Evolutionary conservation across 495 filamentous ascomycete genomes (phyloP), one percentile per base, ranked within the genome.

Genomic region (Podospora didyma): DNA sequence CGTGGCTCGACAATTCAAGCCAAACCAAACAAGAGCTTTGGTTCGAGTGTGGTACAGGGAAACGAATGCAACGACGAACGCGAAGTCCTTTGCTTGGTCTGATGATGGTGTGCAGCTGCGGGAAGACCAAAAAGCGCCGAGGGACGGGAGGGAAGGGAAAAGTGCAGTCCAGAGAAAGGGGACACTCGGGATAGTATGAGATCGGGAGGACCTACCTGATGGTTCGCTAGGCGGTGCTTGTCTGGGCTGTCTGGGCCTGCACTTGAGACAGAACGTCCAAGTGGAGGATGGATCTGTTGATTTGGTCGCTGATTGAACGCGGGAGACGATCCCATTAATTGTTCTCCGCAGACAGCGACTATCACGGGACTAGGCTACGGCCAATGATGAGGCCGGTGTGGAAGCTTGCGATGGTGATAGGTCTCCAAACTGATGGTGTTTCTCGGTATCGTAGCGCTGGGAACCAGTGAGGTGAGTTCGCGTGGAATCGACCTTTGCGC

Each of bases 361-460:
- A 75, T 79, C 77, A 79, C 75, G 75, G 77, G 77, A 79, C 70
- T 56, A 61, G 53, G 56, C 54, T 51, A 67, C 54, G 67, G 64
- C 76, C 76, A 78, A 79, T 79, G 64, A 56, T 65, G 66, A 69
- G 35, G 49, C 56, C 67, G 66, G 73, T 51, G 60, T 51, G 47
- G 56, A 60, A 44, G 67, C 57, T 74, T 54, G 56, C 54, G 68
- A 64, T 61, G 62, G 41, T 78, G 75, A 79, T 79, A 79, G 76
- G 76, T 62, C 66, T 77, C 65, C 54, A 53, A 48, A 60, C 59
- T 64, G 60, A 59, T 59, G 46, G 58, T 65, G 69, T 74, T 70
- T 71, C 64, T 60, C 67, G 64, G 54, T 60, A 62, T 62, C 65
- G 65, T 65, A 60, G 64, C 66, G 59, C 65, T 68, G 63, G 50